Percentiles rank a stretch among this genome's conserved stretches.
These are phyloP conservation scores for Septoria petroselini DNA, from an alignment of 2,329 filamentous ascomycete species.

Conservation along the genomic window DNA sequence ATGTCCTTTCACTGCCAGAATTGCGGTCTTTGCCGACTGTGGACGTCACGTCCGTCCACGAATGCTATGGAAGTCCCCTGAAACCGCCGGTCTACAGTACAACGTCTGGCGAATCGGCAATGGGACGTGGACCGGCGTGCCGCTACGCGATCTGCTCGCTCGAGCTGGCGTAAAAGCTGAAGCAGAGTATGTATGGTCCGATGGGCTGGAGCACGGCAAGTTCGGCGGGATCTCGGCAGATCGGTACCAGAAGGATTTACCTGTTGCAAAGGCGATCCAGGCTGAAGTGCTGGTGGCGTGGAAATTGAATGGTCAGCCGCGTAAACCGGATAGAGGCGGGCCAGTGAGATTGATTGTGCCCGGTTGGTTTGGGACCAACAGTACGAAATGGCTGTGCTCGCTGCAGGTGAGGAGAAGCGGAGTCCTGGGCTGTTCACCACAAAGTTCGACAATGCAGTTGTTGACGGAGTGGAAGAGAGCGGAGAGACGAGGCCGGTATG, in stretches of 20 bases:
- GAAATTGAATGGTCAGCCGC: conserved; percentile 29
- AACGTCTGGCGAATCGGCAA: conserved; percentile 39
- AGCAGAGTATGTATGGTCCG: conserved; percentile 34
- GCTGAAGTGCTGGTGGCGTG: conserved; percentile 35
- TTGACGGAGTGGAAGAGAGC: conserved; percentile 14
- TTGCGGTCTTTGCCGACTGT: conserved; percentile 31
- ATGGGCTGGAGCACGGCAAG: conserved; percentile 33
- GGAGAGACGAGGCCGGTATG: conserved; percentile 30
- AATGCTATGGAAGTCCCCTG: conserved; percentile 40
- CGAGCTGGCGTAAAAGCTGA: conserved; percentile 22
- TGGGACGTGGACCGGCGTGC: conserved; percentile 39
- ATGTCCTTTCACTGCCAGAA: conserved; percentile 31
- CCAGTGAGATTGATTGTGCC: conserved; percentile 37
- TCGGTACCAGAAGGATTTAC: conserved; percentile 38
- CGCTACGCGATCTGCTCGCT: conserved; percentile 28
- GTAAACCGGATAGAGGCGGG: conserved; percentile 32
- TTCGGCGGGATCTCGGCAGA: conserved; percentile 32
- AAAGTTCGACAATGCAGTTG: conserved; percentile 32
- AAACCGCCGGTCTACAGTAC: conserved; percentile 30
- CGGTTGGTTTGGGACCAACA: conserved; percentile 38
- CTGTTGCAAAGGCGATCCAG: conserved; percentile 29
- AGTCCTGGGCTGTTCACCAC: conserved; percentile 33
- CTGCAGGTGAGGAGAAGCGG: conserved; percentile 26
- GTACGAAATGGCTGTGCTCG: conserved; percentile 36
- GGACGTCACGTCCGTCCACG: conserved; percentile 37